Evolutionary conservation across 208 protist genomes (phyloP), one percentile per base, ranked within the genome.

Genomic region (Wallacemonas sp.): DNA sequence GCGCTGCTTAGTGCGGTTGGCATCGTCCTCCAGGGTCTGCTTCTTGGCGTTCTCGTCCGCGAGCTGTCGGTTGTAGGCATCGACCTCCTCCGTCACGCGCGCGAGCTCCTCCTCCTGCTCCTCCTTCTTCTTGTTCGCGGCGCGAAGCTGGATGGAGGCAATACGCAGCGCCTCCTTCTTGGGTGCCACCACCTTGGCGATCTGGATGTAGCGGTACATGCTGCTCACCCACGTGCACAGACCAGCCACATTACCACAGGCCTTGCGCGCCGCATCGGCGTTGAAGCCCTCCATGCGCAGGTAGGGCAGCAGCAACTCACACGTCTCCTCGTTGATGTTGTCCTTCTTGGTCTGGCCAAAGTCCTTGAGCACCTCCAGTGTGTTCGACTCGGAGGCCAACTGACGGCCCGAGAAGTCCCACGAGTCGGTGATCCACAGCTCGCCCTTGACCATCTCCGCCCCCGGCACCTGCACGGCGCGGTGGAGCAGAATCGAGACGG

Each of bases 321-420:
- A 97, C 55, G 90, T 99, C 81, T 99, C 98, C 72, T 99, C 98
- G 71, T 98, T 99, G 79, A 99, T 99, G 57, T 86, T 74, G 76
- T 99, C 97, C 78, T 95, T 96, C 69, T 93, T 88, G 29, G 82
- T 88, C 58, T 91, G 66, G 60, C 88, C 87, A 66, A 96, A 92
- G 41, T 83, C 78, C 61, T 91, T 87, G 32, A 95, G 77, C 46
- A 81, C 63, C 24, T 96, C 76, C 17, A 94, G 79, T 57, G 87
- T 92, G 34, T 66, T 66, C 0, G 87, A 82, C 52, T 93, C 86
- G 3, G 85, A 89, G 57, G 88, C 89, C 34, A 95, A 80, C 71
- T 89, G 83, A 26, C 87, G 72, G 30, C 92, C 87, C 46, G 78
- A 86, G 68, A 86, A 92, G 52, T 94, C 87, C 92, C 92, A 97